Base-by-base conservation (phyloP, 2,329 filamentous ascomycete genomes). In the Venturiaceae sp. region DNA sequence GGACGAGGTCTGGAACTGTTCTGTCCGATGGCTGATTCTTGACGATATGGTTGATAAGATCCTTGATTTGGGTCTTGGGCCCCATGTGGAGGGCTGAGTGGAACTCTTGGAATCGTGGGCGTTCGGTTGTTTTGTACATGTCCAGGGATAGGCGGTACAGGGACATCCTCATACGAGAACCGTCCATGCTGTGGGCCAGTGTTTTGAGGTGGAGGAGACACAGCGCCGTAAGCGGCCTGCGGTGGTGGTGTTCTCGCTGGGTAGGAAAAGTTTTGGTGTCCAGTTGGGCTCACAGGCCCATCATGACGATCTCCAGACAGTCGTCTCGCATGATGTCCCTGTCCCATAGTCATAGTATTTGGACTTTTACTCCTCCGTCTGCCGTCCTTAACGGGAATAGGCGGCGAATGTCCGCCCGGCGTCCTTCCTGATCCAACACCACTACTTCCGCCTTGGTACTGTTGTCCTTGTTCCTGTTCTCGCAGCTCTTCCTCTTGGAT, bases 231-330 rank as follows among this genome's bases (percentile, higher is more conserved):
- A 8, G 52, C 30, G 34, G 14, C 52, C 19, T 34, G 30, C 23
- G 52, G 32, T 13, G 52, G 52, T 21, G 55, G 30, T n/a, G 36
- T 21, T 30, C 55, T 57, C 7, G 34, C 55, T 16, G 55, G 55
- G 34, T 57, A 57, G 14, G 55, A 57, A 28, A 57, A 57, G 16
- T 57, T 57, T 5, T 57, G 55, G 32, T 34, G 55, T 44, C 34
- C 30, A 36, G 53, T 26, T 23, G 41, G 34, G 14, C 36, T 32
- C 23, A 37, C 26, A 39, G 13, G 39, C 16, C 23, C 55, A 34
- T 39, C 28, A 9, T 52, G 30, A 16, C 30, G 14, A 11, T 32
- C 30, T 6, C 50, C 28, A 8, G 39, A 32, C 5, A 37, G n/a
- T 14, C 32, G 28, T 50, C 44, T 50, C 8, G 37, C 23, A 36